A percentile compares a stretch with the other conserved stretches of the same genome.
Evolutionary conservation across 495 filamentous ascomycete species (phyloP).

Genomic region (Rostrohypoxylon terebratum): DNA sequence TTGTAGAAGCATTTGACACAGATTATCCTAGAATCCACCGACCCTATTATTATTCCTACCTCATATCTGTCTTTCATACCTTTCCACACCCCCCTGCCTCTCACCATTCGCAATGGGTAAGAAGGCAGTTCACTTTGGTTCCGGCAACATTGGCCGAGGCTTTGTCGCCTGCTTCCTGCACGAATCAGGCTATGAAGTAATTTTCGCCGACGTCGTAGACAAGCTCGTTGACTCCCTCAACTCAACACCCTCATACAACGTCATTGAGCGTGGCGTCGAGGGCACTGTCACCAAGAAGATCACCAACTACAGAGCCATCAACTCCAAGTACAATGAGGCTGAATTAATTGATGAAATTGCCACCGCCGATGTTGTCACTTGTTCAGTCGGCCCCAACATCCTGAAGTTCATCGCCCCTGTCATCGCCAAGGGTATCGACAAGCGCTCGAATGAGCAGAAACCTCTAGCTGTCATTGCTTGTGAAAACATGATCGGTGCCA

Average conservation of each 20-base stretch:
- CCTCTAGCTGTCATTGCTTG: constrained; percentile 95
- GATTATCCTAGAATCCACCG: background rate
- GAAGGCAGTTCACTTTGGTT: constrained; percentile 93
- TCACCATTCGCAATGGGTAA: constrained; percentile 65
- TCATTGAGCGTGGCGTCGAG: constrained; percentile 90
- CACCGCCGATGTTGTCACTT: constrained; percentile 90
- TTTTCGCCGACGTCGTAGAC: constrained; percentile 95
- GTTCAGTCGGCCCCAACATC: constrained; percentile 94
- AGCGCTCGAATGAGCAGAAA: constrained; percentile 70
- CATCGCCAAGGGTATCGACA: constrained; percentile 90
- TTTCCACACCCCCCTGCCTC: background rate
- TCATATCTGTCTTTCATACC: background rate
- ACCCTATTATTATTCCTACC: background rate
- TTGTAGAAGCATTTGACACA: constrained; percentile 2
- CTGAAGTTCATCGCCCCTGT: constrained; percentile 95
- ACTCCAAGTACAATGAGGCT: constrained; percentile 83
- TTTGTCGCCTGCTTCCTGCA: constrained; percentile 78
- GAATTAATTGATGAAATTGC: constrained; percentile 87
- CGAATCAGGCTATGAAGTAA: constrained; percentile 87
- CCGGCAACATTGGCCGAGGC: constrained; percentile 84
- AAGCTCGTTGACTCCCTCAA: constrained; percentile 81
- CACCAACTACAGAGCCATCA: constrained; percentile 95
- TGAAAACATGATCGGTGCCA: constrained; percentile 95
- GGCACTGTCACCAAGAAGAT: constrained; percentile 85
- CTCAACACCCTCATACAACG: constrained; percentile 78